These are phyloP conservation scores for Monosporozyma aerobia DNA, from an alignment of 805 yeast genomes.

Conservation along the genomic window DNA sequence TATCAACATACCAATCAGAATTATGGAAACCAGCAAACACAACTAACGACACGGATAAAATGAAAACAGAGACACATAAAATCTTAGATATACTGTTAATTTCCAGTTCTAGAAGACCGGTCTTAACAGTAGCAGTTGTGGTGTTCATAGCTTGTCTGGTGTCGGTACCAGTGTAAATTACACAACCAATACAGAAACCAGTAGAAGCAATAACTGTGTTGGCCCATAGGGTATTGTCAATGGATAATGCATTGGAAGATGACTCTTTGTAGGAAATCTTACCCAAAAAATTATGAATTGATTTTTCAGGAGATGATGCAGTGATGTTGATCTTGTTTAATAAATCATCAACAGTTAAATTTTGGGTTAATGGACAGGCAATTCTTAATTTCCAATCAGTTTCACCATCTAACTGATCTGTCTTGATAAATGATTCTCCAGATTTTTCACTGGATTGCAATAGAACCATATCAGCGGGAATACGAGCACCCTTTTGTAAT, in stretches of 20 bases:
- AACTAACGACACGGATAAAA: conserved; percentile 68
- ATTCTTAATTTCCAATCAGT: conserved; percentile 95
- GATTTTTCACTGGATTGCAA: conserved; percentile 70
- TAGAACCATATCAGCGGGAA: conserved; percentile 89
- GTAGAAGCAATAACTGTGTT: conserved; percentile 87
- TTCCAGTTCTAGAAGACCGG: conserved; percentile 83
- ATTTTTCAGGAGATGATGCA: conserved; percentile 75
- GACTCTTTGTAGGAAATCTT: conserved; percentile 51
- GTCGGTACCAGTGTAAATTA: conserved; percentile 83
- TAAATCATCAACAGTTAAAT: conserved; percentile 41
- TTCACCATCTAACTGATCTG: conserved; percentile 98
- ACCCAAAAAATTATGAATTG: conserved; percentile 76
- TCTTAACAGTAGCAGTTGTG: conserved; percentile 74
- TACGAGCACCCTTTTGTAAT: conserved; percentile 69
- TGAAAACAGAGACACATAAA: conserved; percentile 76
- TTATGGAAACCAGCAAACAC: conserved; percentile 66
- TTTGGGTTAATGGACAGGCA: conserved; percentile 68
- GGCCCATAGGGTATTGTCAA: conserved; percentile 96
- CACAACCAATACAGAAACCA: conserved; percentile 81
- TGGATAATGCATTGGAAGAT: conserved; percentile 51
- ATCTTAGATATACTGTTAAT: conserved; percentile 83
- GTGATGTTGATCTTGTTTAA: conserved; percentile 44
- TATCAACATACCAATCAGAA: conserved; percentile 76
- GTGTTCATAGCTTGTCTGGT: conserved; percentile 96
- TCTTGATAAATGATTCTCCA: conserved; percentile 89